Conservation (phyloP, 2,329 filamentous ascomycete species). For the Lasiodiplodia citricola region DNA sequence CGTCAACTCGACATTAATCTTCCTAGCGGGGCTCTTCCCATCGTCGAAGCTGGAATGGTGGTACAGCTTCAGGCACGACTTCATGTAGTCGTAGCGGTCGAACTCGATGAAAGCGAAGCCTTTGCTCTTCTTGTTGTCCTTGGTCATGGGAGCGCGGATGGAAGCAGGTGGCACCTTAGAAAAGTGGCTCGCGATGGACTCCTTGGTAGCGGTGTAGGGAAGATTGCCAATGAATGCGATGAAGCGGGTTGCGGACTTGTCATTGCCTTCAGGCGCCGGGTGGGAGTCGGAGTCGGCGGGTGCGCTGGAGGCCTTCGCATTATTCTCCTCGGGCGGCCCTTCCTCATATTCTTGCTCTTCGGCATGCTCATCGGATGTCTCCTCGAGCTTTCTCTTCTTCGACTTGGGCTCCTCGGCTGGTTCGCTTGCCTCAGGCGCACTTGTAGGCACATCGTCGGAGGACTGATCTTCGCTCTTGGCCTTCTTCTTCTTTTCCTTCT, state of each 20-base stretch:
- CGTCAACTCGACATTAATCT: constrained; percentile 93
- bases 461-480: neutral
- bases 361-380: constrained; percentile 23
- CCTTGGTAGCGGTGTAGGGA: constrained; percentile 78
- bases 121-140: constrained; percentile 44
- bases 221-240: constrained; percentile 90
- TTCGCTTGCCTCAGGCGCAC: neutral
- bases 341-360: constrained; percentile 26
- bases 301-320: constrained; percentile 29
- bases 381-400: constrained; percentile 29
- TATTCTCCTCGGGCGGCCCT: constrained; percentile 31
- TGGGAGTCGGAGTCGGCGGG: constrained; percentile 30
- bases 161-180: constrained; percentile 71
- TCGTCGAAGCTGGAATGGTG: constrained; percentile 81
- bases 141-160: constrained; percentile 61
- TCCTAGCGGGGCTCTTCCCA: constrained; percentile 64
- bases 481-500: neutral
- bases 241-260: constrained; percentile 62
- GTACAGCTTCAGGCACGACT: constrained; percentile 87
- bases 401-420: neutral
- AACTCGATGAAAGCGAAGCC: constrained; percentile 75
- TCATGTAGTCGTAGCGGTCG: constrained; percentile 83
- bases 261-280: constrained; percentile 32
- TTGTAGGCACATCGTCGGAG: neutral
- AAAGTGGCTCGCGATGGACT: constrained; percentile 76